phyloP scores from a whole-genome alignment of 768 basidiomycete species.

The Hygrocybe coccinea region DNA sequence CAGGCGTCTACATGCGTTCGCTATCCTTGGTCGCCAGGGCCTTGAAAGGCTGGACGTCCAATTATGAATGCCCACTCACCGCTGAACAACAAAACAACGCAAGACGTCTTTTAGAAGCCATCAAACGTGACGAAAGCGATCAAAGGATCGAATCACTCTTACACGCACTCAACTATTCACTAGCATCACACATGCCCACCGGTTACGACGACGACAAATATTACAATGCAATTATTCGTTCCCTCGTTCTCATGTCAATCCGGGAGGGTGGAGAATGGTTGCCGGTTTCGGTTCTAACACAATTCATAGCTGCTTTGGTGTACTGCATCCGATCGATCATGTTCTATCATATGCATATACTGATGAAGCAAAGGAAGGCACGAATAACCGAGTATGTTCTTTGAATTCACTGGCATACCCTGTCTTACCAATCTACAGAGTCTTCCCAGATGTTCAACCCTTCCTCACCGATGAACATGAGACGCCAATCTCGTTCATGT shows the following conservation, averaged over 20 bases:
- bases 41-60: not conserved
- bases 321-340: slow-evolving; percentile 3
- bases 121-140: not conserved
- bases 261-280: not conserved
- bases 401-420: not conserved
- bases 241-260: not conserved
- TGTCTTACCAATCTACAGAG: not conserved
- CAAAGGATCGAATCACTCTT: not conserved
- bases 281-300: not conserved
- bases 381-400: not conserved
- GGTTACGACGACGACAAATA: not conserved
- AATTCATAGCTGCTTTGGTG: not conserved
- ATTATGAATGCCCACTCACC: not conserved
- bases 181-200: not conserved
- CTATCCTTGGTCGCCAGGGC: not conserved
- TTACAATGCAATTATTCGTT: not conserved
- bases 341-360: not conserved
- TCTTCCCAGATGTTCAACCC: not conserved
- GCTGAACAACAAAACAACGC: not conserved
- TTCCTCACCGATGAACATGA: not conserved
- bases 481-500: not conserved
- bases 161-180: not conserved
- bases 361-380: not conserved
- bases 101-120: not conserved
- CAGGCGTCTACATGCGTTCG: not conserved